Evolutionary conservation across 2,329 filamentous ascomycete species (phyloP), one percentile per base, ranked within the genome.

Genomic region (Scedosporium boydii): DNA sequence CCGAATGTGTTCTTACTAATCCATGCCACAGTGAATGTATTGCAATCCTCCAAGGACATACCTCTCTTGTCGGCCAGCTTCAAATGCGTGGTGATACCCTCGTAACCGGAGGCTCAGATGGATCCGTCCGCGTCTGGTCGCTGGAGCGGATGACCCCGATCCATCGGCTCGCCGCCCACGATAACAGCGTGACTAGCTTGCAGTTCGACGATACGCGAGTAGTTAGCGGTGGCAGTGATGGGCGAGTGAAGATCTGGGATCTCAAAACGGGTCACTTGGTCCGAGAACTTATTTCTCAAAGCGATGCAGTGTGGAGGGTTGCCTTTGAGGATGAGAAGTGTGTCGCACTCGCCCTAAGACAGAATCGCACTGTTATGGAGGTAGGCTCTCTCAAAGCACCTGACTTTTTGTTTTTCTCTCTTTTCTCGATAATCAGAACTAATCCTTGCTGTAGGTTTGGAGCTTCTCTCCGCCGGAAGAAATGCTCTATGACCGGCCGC

Each of bases 321-420:
- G 95, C 96, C 0, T 99, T 99, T 73, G 95, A 99, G 72, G 93
- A 96, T 67, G 95, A 99, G 75, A 98, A 97, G 75, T 96, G 93
- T 63, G 93, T 99, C 34, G 93, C 96, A 38, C 90, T 99, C 81
- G 95, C 95, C 7, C 88, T 91, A 69, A 84, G 93, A 64, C 86
- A 86, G 60, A 88, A 87, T 62, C 87, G 93, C 65, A 98, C 96
- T 0, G 89, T 98, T 65, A 99, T 99, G 95, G 95, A 99, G 87
- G 93, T 96, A 77, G 78, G 87, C 16, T 74, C 58, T 38, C 29
- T 55, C 14, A 26, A 21, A 53, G 48, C 3, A 21, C 10, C 7
- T 10, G 6, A 7, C 41, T 5, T 5, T 42, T 21, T 3, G 1
- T 26, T 26, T 34, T 9, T 26, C 14, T 3, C 18, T 14, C 9